phyloP scores from a whole-genome alignment of 768 basidiomycete species.

The Tricholoma hemisulphureum region DNA sequence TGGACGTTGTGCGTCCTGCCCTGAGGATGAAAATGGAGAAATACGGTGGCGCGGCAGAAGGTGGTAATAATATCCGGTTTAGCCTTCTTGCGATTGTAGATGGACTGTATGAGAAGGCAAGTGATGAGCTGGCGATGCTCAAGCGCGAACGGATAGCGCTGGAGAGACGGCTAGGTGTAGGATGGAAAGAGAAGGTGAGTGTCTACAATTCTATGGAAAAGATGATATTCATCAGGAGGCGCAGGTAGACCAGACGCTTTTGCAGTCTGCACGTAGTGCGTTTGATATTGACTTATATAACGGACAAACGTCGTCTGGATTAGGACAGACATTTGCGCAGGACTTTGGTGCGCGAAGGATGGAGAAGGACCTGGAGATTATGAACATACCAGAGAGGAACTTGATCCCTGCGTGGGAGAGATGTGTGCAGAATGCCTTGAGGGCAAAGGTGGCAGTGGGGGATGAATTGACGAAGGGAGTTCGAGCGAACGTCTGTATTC shows the following conservation, averaged over 20 bases:
- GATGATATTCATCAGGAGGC: background rate
- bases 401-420: slow-evolving; percentile 45
- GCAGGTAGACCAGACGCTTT: slow-evolving; percentile 42
- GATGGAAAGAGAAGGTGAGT: slow-evolving; percentile 40
- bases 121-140: slow-evolving; percentile 53
- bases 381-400: slow-evolving; percentile 40
- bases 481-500: slow-evolving; percentile 42
- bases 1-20: slow-evolving; percentile 60
- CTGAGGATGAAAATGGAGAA: slow-evolving; percentile 61
- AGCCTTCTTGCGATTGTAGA: slow-evolving; percentile 62
- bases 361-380: slow-evolving; percentile 41
- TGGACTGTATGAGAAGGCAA: slow-evolving; percentile 43
- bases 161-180: slow-evolving; percentile 42
- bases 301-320: slow-evolving; percentile 16
- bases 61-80: slow-evolving; percentile 51
- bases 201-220: background rate
- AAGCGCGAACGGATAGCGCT: slow-evolving; percentile 46
- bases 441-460: slow-evolving; percentile 42
- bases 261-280: slow-evolving; percentile 25
- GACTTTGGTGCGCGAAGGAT: slow-evolving; percentile 48
- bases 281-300: slow-evolving; percentile 22
- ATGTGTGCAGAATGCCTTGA: slow-evolving; percentile 41
- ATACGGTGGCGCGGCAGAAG: slow-evolving; percentile 46
- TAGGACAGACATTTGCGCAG: slow-evolving; percentile 30
- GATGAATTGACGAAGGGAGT: slow-evolving; percentile 48